Conservation (phyloP, 371 early-diverging fungal species). For the Choanephora cucurbitarum region DNA sequence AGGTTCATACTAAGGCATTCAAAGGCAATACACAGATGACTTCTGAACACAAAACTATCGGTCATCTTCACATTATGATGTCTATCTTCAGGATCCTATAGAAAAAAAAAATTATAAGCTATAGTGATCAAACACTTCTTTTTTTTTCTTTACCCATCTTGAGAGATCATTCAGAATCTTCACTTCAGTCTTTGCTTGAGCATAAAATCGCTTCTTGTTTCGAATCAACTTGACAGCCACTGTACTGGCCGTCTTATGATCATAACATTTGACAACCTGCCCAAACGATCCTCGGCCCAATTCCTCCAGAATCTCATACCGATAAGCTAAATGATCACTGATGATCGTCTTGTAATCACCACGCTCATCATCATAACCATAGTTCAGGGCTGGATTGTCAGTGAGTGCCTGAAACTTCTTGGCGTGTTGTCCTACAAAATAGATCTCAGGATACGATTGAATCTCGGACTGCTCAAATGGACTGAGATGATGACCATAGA, state of each 20-base stretch:
- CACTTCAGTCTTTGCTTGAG: slow-evolving; percentile 94
- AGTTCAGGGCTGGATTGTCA: slow-evolving; percentile 54
- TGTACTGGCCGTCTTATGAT: slow-evolving; percentile 84
- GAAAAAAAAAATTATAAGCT: slow-evolving; percentile 1
- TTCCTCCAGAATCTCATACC: slow-evolving; percentile 87
- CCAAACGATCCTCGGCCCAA: slow-evolving; percentile 98
- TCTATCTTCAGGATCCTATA: slow-evolving; percentile 69
- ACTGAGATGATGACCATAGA: slow-evolving; percentile 57
- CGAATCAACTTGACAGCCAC: slow-evolving; percentile 97
- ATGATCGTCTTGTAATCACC: slow-evolving; percentile 88
- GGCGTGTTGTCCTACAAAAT: slow-evolving; percentile 77
- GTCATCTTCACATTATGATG: slow-evolving; percentile 77
- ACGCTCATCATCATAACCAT: slow-evolving; percentile 90
- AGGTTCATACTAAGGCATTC: slow-evolving; percentile 88
- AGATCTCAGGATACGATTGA: slow-evolving; percentile 71
- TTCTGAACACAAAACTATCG: slow-evolving; percentile 82
- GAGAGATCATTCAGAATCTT: slow-evolving; percentile 80
- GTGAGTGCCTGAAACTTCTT: slow-evolving; percentile 51
- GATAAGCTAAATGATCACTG: slow-evolving; percentile 89
- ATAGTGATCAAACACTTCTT: background rate
- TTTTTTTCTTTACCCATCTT: slow-evolving; percentile 56
- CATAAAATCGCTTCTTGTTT: slow-evolving; percentile 94
- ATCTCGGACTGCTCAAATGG: slow-evolving; percentile 83
- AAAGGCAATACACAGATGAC: slow-evolving; percentile 88
- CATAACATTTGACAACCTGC: slow-evolving; percentile 92